phyloP scores from a whole-genome alignment of 306 rosid genomes.

The Glycyrrhiza uralensis region DNA sequence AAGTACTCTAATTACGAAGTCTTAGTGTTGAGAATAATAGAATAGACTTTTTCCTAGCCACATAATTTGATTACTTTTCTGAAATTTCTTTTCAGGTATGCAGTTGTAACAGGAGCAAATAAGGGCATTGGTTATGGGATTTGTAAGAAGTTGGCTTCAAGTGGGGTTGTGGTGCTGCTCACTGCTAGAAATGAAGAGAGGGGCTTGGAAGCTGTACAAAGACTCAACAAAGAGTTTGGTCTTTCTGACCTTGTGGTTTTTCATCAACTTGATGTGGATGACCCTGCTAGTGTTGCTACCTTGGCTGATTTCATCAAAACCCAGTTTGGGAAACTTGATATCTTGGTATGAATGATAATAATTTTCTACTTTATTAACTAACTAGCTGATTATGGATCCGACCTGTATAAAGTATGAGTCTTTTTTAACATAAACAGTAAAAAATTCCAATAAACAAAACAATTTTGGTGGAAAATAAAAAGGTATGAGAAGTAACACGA shows the following conservation, averaged over 20 bases:
- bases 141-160: slow-evolving; percentile 32
- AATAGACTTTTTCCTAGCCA: not conserved
- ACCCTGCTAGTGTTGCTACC: slow-evolving; percentile 32
- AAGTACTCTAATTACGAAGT: no score
- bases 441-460: no score
- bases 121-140: slow-evolving; percentile 41
- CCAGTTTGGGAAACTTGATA: slow-evolving; percentile 42
- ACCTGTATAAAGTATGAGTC: no score
- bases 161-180: slow-evolving; percentile 29
- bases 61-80: not conserved
- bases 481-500: no score
- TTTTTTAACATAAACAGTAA: no score
- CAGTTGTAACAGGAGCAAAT: slow-evolving; percentile 45
- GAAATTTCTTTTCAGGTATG: slow-evolving; percentile 30
- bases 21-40: not conserved
- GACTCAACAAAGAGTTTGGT: slow-evolving; percentile 16
- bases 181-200: slow-evolving; percentile 41
- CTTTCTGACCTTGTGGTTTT: slow-evolving; percentile 19
- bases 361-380: not conserved
- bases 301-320: slow-evolving; percentile 29
- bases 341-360: slow-evolving; percentile 26
- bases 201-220: slow-evolving; percentile 31
- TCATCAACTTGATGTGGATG: slow-evolving; percentile 44
- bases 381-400: no score
- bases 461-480: no score